phyloP scores from a whole-genome alignment of 768 basidiomycete genomes.

The Collybia nuda region DNA sequence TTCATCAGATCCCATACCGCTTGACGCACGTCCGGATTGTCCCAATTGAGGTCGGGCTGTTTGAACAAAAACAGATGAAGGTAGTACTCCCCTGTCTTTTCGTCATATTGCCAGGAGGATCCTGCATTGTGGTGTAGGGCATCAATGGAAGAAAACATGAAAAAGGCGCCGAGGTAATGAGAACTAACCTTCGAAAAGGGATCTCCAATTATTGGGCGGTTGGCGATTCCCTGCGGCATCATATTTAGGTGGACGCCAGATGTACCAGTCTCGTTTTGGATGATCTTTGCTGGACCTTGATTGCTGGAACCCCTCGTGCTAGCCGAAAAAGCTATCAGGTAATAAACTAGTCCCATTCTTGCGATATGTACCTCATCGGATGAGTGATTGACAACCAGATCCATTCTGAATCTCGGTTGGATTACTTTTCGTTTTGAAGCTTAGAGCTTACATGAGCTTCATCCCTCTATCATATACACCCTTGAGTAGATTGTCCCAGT shows the following conservation, averaged over 20 bases:
- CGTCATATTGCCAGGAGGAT: constrained; percentile 73
- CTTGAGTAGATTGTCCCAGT: constrained; percentile 55
- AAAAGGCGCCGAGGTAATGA: not conserved
- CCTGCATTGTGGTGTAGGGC: constrained; percentile 30
- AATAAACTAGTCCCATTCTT: not conserved
- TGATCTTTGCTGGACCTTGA: constrained; percentile 49
- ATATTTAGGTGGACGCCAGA: constrained; percentile 63
- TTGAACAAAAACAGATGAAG: constrained; percentile 65
- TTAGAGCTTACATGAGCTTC: constrained; percentile 58
- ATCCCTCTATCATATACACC: constrained; percentile 62
- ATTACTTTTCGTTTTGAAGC: not conserved
- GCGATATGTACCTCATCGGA: constrained; percentile 54
- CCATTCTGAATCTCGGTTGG: constrained; percentile 50
- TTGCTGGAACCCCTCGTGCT: constrained; percentile 74
- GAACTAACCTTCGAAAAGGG: constrained; percentile 57
- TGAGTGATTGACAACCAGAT: constrained; percentile 75
- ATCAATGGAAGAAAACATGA: not conserved
- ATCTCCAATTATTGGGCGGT: constrained; percentile 77
- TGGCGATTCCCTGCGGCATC: constrained; percentile 50
- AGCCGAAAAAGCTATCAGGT: too few relatives aligned
- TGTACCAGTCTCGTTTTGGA: constrained; percentile 75
- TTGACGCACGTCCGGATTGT: constrained; percentile 58
- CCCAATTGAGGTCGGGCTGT: constrained; percentile 81
- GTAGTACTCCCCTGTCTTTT: constrained; percentile 65
- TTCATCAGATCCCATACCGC: constrained; percentile 65